Evolutionary conservation across 1,139 yeast species (phyloP).

Genomic region (Geotrichum histeridarum): DNA sequence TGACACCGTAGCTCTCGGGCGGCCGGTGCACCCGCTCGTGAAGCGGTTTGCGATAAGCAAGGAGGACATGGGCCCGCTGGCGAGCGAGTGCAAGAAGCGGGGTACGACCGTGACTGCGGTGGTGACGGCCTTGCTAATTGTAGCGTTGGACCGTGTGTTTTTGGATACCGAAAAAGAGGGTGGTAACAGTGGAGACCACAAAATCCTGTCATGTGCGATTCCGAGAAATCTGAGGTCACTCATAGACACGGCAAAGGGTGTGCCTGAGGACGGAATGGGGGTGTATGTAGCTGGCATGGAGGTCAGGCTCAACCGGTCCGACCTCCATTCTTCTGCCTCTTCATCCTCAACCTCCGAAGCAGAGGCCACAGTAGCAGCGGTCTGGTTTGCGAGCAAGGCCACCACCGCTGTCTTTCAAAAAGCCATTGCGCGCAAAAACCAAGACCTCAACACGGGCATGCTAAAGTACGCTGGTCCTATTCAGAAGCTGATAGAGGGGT

Average conservation of each 20-base stretch:
- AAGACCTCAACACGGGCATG: constrained; percentile 13
- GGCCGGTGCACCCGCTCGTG: no score
- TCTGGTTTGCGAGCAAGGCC: background rate
- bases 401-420: background rate
- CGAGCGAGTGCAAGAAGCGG: background rate
- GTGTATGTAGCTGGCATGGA: constrained; percentile 13
- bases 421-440: background rate
- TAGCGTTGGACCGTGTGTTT: background rate
- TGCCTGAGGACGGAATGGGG: constrained; percentile 8
- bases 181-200: background rate
- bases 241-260: background rate
- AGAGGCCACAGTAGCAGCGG: background rate
- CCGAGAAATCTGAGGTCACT: constrained; percentile 16
- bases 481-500: constrained; percentile 1
- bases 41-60: background rate
- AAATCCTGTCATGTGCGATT: background rate
- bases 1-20: background rate
- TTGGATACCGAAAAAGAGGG: no score
- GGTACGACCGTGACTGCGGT: constrained; percentile 5
- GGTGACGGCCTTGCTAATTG: background rate
- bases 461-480: constrained; percentile 5
- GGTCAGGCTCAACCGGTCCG: no score
- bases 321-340: background rate
- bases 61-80: background rate
- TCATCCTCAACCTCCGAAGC: background rate